Evolutionary conservation across 2,329 filamentous ascomycete genomes (phyloP), one percentile per base, ranked within the genome.

Genomic region (Colletotrichum cuscutae): DNA sequence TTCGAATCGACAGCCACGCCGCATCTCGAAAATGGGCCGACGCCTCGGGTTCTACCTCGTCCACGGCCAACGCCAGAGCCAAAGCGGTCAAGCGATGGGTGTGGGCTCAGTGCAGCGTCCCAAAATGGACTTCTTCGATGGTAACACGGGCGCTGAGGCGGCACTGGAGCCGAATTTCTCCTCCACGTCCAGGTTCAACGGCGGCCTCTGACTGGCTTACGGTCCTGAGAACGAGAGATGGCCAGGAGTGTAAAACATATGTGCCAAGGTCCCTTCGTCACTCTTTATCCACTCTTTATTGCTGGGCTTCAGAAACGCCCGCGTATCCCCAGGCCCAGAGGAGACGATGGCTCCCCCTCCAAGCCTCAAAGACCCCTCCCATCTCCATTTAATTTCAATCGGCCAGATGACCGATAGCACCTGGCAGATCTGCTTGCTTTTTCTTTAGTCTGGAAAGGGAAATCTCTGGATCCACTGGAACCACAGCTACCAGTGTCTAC

Each of bases 381-480:
- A 64, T 65, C 70, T 69, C 70, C 65, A 54, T 69, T 64, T 60
- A 52, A 69, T 69, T 65, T 65, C 66, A 56, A 70, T 72, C 70
- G 70, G 66, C 66, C 65, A 72, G 65, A 70, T 72, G 70, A 64
- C 65, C 53, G 65, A 72, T 65, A 60, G 66, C 60, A 60, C 65
- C 60, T 60, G 19, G 54, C 30, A 67, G 68, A 73, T 73, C 71
- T 71, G 57, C 71, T 71, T 71, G 57, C 68, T 71, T 61, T 71
- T 60, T 52, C n/a, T 66, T 57, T 63, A 56, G 54, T 46, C n/a
- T 49, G 59, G 70, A 54, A 63, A 64, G 65, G 59, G 35, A 62
- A 60, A 30, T 54, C 32, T 26, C 65, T 65, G 42, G 32, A n/a
- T 7, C 15, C 11, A 42, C 12, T 12, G 30, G 35, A 12, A 28